A percentile compares a stretch with the other conserved stretches of the same genome.
These are phyloP conservation scores for Trametes meyenii DNA, from an alignment of 768 basidiomycete species.

Conservation along the genomic window DNA sequence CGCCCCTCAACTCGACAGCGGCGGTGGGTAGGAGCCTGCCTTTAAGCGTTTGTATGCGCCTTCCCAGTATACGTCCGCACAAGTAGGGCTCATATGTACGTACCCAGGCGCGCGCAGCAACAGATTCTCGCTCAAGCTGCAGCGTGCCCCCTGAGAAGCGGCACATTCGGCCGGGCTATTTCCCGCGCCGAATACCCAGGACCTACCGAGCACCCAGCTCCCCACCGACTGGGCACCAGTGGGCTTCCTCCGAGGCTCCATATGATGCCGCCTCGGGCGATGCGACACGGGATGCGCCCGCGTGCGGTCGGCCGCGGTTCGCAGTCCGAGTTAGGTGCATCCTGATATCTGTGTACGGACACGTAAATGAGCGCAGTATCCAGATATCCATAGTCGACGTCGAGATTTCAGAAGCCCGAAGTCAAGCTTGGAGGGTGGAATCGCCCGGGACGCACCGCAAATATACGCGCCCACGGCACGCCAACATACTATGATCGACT, in stretches of 20 bases:
- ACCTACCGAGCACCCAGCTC: too few species aligned
- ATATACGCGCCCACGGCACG: too few species aligned
- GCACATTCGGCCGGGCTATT: slow-evolving; percentile 6
- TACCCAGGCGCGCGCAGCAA: not conserved
- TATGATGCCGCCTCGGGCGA: slow-evolving; percentile 3
- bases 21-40: too few species aligned
- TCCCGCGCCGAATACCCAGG: not conserved
- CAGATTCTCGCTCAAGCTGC: not conserved
- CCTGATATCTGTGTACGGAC: not conserved
- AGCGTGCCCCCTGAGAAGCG: not conserved
- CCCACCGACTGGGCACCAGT: too few species aligned
- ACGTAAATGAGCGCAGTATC: too few species aligned
- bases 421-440: too few species aligned
- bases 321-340: not conserved
- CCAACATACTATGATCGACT: too few species aligned
- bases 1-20: too few species aligned
- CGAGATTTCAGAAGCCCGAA: too few species aligned
- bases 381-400: too few species aligned
- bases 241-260: slow-evolving; percentile 1
- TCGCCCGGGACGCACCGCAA: too few species aligned
- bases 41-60: not conserved
- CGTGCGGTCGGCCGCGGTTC: not conserved
- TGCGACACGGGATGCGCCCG: slow-evolving; percentile 8
- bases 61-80: slow-evolving; percentile 1
- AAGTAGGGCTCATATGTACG: too few species aligned